phyloP scores from a whole-genome alignment of 2,329 filamentous ascomycete species.

The Pseudogymnoascus sp. region DNA sequence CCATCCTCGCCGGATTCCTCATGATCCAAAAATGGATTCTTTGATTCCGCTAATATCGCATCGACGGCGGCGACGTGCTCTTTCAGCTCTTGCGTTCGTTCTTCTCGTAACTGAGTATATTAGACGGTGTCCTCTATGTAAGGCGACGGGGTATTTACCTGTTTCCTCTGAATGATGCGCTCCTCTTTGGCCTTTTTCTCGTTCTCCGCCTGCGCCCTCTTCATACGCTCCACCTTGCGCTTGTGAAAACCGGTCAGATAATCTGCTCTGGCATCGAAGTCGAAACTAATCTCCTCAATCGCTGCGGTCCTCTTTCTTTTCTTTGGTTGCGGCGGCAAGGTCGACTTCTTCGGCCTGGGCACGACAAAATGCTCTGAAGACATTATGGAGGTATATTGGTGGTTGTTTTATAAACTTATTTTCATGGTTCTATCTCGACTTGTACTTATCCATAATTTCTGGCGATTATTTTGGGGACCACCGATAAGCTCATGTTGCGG shows the following conservation, averaged over 20 bases:
- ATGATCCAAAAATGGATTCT: constrained; percentile 24
- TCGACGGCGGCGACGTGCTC: constrained; percentile 73
- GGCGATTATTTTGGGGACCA: constrained; percentile 5
- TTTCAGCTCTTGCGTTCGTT: constrained; percentile 72
- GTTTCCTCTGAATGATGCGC: constrained; percentile 62
- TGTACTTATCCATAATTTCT: constrained; percentile 6
- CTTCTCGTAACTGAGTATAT: constrained; percentile 62
- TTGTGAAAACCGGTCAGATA: constrained; percentile 96
- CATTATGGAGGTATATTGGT: neutral
- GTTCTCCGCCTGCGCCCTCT: constrained; percentile 75
- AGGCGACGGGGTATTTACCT: constrained; percentile 46
- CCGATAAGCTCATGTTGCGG: neutral
- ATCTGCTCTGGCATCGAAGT: constrained; percentile 68
- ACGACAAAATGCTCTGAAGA: constrained; percentile 41
- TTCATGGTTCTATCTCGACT: constrained; percentile 7
- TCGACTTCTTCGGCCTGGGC: constrained; percentile 49
- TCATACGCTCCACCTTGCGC: constrained; percentile 77
- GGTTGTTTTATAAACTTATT: constrained; percentile 4
- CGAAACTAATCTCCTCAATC: constrained; percentile 79
- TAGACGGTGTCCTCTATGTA: neutral
- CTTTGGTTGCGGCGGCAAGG: constrained; percentile 53
- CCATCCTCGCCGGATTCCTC: constrained; percentile 36
- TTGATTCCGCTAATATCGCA: constrained; percentile 32
- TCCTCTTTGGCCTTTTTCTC: constrained; percentile 71
- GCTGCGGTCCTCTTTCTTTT: constrained; percentile 52